phyloP scores from a whole-genome alignment of 371 early-diverging fungal genomes.

The Zancudomyces culisetae region DNA sequence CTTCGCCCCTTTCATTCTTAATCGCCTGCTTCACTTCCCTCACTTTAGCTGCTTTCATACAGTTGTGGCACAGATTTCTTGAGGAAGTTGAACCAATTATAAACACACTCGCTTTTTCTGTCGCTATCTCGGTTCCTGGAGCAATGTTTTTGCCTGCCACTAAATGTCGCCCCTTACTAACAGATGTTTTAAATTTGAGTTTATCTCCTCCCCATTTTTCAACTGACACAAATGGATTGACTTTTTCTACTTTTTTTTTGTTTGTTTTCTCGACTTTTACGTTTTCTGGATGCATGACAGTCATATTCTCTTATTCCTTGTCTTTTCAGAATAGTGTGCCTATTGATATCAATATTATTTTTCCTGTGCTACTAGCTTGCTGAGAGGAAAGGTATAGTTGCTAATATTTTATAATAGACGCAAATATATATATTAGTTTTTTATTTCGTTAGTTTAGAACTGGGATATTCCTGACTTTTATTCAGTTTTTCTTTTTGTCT shows the following conservation, averaged over 20 bases:
- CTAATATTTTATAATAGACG: too few relatives aligned
- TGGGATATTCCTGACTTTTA: too few relatives aligned
- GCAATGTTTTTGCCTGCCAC: constrained; percentile 28
- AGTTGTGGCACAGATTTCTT: constrained; percentile 36
- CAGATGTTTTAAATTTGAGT: constrained; percentile 12
- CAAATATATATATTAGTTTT: too few relatives aligned
- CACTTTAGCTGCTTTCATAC: constrained; percentile 24
- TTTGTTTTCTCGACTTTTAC: too few relatives aligned
- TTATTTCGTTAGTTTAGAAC: too few relatives aligned
- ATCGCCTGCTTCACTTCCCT: constrained; percentile 13
- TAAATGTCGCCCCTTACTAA: constrained; percentile 40
- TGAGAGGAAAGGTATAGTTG: too few relatives aligned
- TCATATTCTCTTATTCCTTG: too few relatives aligned
- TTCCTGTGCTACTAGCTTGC: too few relatives aligned
- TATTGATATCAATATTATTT: too few relatives aligned
- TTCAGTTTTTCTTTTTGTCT: too few relatives aligned
- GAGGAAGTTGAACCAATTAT: constrained; percentile 35
- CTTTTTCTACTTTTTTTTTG: constrained; percentile 18
- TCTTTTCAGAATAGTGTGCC: too few relatives aligned
- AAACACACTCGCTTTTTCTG: constrained; percentile 32
- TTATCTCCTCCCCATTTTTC: constrained; percentile 12
- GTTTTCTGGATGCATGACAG: too few relatives aligned
- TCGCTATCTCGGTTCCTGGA: constrained; percentile 30
- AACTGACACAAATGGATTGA: constrained; percentile 13
- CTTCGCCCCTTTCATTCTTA: constrained; percentile 13